These are phyloP conservation scores for Oryza longistaminata DNA, from an alignment of 176 grass and related monocot genomes.

Conservation along the genomic window DNA sequence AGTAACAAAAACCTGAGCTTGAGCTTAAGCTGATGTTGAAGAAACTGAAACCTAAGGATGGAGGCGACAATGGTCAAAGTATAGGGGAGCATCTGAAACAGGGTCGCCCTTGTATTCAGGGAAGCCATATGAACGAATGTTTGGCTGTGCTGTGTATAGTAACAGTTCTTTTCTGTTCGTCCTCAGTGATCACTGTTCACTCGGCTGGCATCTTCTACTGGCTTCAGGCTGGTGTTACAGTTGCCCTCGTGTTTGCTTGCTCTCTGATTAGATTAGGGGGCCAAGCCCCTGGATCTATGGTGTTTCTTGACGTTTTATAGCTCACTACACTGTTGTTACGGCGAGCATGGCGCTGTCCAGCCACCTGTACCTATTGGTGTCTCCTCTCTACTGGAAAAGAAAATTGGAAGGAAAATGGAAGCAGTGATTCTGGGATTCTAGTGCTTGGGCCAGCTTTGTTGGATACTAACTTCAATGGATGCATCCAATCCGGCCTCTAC, in stretches of 20 bases:
- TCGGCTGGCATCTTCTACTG: slow-evolving; percentile 29
- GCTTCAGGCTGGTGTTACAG: background rate
- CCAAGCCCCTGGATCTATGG: slow-evolving; percentile 29
- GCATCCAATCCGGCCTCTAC: no score
- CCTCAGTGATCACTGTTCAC: slow-evolving; percentile 16
- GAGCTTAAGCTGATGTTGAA: background rate
- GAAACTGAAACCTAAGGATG: background rate
- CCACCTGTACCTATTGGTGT: background rate
- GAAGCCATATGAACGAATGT: slow-evolving; percentile 15
- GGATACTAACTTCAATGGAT: background rate
- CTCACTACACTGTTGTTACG: background rate
- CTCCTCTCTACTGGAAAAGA: background rate
- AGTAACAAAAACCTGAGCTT: background rate
- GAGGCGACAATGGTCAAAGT: background rate
- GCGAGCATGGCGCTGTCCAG: background rate
- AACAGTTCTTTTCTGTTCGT: slow-evolving; percentile 29
- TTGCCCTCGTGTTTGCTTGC: slow-evolving; percentile 4
- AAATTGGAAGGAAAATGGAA: background rate
- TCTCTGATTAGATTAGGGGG: slow-evolving; percentile 1
- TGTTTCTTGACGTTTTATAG: slow-evolving; percentile 20
- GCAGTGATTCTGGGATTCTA: background rate
- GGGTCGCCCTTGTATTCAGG: background rate
- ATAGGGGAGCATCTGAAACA: slow-evolving; percentile 43
- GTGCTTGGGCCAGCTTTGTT: background rate
- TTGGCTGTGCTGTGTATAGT: background rate